phyloP scores from a whole-genome alignment of 1,284 basidiomycete genomes.

The Marasmius sp. region DNA sequence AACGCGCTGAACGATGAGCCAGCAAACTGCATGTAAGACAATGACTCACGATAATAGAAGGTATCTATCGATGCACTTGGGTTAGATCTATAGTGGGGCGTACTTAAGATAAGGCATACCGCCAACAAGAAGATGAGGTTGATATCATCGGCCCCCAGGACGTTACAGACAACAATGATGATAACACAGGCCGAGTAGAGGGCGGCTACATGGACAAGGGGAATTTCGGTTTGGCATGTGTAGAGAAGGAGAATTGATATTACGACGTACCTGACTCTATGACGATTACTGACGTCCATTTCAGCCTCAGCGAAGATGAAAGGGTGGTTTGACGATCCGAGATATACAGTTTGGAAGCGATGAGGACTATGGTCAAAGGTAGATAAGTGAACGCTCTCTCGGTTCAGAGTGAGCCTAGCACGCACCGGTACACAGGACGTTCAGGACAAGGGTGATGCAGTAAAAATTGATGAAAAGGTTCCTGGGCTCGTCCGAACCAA shows the following conservation, averaged over 20 bases:
- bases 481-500: slow-evolving; percentile 1
- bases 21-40: too few species aligned
- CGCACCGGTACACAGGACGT: slow-evolving; percentile 10
- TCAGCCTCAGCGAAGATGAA: slow-evolving; percentile 3
- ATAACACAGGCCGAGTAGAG: slow-evolving; percentile 8
- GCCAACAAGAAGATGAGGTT: too few species aligned
- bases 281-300: slow-evolving; percentile 4
- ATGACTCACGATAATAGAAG: too few species aligned
- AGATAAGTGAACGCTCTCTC: background rate
- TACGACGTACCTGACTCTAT: slow-evolving; percentile 10
- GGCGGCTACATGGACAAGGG: background rate
- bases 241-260: too few species aligned
- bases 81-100: too few species aligned
- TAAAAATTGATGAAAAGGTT: slow-evolving; percentile 7
- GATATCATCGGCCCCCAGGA: background rate
- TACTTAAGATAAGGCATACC: too few species aligned
- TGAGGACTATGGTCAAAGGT: slow-evolving; percentile 2
- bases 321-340: slow-evolving; percentile 1
- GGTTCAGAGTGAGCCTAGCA: background rate
- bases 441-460: slow-evolving; percentile 8
- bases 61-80: too few species aligned
- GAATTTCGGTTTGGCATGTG: background rate
- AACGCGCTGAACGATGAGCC: too few species aligned
- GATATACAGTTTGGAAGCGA: slow-evolving; percentile 6
- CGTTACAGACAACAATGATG: slow-evolving; percentile 6